These are phyloP conservation scores for Parastagonospora nodorum DNA, from an alignment of 2,329 filamentous ascomycete genomes.

Conservation along the genomic window DNA sequence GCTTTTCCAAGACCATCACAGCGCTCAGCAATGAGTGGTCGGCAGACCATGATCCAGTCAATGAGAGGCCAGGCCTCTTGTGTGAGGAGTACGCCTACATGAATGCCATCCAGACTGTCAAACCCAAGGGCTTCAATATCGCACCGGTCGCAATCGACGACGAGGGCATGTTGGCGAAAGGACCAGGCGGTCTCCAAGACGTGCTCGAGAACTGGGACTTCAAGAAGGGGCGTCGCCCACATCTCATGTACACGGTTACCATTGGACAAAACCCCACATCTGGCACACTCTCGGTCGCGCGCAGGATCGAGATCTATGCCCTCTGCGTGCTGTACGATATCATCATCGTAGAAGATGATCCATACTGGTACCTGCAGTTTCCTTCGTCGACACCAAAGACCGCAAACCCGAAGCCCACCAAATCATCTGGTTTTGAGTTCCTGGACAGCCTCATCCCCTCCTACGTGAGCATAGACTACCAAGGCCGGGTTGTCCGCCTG, in stretches of 20 bases:
- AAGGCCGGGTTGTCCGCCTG: conserved; percentile 85
- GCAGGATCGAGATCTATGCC: conserved; percentile 78
- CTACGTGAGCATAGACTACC: conserved; percentile 78
- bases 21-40: conserved; percentile 78
- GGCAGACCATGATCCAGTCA: conserved; percentile 67
- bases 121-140: conserved; percentile 72
- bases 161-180: conserved; percentile 77
- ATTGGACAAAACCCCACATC: conserved; percentile 90
- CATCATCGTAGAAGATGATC: conserved; percentile 91
- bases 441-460: conserved; percentile 83
- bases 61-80: conserved; percentile 75
- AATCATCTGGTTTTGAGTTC: conserved; percentile 71
- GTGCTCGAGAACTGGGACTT: conserved; percentile 83
- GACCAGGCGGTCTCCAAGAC: conserved; percentile 74
- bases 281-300: conserved; percentile 71
- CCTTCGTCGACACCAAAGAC: conserved; percentile 65
- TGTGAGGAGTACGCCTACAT: conserved; percentile 82
- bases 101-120: conserved; percentile 71
- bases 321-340: conserved; percentile 84
- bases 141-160: conserved; percentile 76
- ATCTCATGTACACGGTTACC: conserved; percentile 89
- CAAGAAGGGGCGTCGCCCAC: conserved; percentile 73
- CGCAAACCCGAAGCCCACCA: conserved; percentile 49
- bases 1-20: conserved; percentile 77
- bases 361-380: conserved; percentile 94